Base-by-base conservation (phyloP, 768 basidiomycete genomes). In the Tephrocybe sp. region DNA sequence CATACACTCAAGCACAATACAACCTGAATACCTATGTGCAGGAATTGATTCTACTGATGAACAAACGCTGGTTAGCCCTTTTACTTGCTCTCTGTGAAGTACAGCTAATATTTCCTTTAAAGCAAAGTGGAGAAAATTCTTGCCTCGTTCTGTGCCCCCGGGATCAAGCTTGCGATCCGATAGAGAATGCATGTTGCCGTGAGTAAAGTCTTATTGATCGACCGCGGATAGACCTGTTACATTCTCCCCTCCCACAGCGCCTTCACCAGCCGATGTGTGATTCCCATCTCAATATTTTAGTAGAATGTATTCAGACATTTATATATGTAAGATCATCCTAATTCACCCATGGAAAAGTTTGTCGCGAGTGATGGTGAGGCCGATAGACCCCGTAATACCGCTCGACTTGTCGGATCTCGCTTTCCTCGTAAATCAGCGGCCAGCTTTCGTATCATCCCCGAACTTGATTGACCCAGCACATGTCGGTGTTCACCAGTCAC, bases 1-100 rank as follows among this genome's bases (percentile, higher is more conserved):
- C 22, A 93, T 99, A 50, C 97, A 98, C 69, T 91, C 89, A 4
- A 86, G 88, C 56, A 97, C 94, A 2, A 94, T 97, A 52, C 94
- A 97, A 60, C 94, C 94, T 5, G 94, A 97, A 61, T 91, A 91
- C 55, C 72, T 69, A 41, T 61, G 61, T 56, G 59, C 67, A 37
- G 67, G 61, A 39, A 68, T 60, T 41, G 56, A 66, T 37, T 58
- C 68, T 43, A 71, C 76, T 9, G 79, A 80, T 31, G 79, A 77
- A 21, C 70, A 68, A 48, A 50, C 77, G 10, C 77, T 76, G 69
- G 83, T 84, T 38, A 31, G 49, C 40, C 27, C 29, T 38, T 39
- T 36, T 12, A 39, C 40, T 16, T 2, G n/a, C 38, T 23, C 22
- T 24, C n/a, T 25, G n/a, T 16, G 45, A 48, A 21, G 42, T 50